Conservation (phyloP, 1,139 yeast species). For the Candida sanyaensis region DNA sequence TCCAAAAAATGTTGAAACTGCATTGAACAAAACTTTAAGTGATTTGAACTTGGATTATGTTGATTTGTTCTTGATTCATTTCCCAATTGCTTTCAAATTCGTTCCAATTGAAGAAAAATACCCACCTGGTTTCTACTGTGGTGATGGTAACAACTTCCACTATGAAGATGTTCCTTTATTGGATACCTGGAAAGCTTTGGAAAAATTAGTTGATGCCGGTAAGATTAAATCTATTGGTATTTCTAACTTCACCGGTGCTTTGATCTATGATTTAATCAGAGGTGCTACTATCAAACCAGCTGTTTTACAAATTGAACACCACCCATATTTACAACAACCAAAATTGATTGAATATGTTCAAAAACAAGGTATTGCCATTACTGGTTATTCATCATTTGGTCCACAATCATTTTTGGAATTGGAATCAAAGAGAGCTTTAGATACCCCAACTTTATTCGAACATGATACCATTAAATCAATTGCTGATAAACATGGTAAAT, state of each 20-base stretch:
- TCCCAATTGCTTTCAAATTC: constrained; percentile 75
- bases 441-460: constrained; percentile 56
- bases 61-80: constrained; percentile 77
- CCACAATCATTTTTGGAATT: constrained; percentile 71
- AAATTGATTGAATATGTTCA: constrained; percentile 65
- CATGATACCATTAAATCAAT: constrained; percentile 46
- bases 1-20: constrained; percentile 57
- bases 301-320: constrained; percentile 87
- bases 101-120: constrained; percentile 73
- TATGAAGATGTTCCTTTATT: constrained; percentile 71
- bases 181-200: constrained; percentile 83
- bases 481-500: constrained; percentile 23
- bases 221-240: constrained; percentile 76
- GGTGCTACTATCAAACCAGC: constrained; percentile 75
- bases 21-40: constrained; percentile 60
- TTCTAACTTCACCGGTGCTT: constrained; percentile 75
- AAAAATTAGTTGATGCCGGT: constrained; percentile 58
- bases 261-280: constrained; percentile 73
- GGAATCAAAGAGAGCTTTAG: constrained; percentile 51
- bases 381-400: constrained; percentile 86
- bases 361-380: constrained; percentile 62
- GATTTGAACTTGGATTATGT: constrained; percentile 70
- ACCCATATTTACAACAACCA: constrained; percentile 84
- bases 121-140: constrained; percentile 75
- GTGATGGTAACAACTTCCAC: constrained; percentile 54